Evolutionary conservation across 2,329 filamentous ascomycete species (phyloP).

Genomic region (Septoria linicola): DNA sequence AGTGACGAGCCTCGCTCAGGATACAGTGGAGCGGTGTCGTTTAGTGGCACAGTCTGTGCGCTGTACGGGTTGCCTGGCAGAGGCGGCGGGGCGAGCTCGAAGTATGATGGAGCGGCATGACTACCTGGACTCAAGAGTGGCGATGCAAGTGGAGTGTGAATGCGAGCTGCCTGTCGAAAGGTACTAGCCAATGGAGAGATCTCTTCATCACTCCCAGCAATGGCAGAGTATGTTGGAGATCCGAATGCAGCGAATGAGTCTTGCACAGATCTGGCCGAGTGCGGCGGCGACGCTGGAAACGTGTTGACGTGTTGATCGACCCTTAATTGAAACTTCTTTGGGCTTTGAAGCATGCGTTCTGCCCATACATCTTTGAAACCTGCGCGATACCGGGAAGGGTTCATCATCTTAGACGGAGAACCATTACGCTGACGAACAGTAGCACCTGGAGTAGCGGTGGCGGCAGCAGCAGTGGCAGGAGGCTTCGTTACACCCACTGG

Average conservation of each 20-base stretch:
- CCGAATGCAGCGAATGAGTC: slow-evolving; percentile 39
- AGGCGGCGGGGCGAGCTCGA: slow-evolving; percentile 24
- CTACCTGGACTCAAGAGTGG: slow-evolving; percentile 29
- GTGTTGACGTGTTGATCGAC: slow-evolving; percentile 43
- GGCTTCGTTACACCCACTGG: slow-evolving; percentile 35
- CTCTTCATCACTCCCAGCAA: slow-evolving; percentile 31
- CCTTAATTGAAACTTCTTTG: slow-evolving; percentile 52
- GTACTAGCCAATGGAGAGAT: slow-evolving; percentile 35
- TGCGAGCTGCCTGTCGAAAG: slow-evolving; percentile 34
- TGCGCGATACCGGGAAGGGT: slow-evolving; percentile 48
- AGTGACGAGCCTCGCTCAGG: slow-evolving; percentile 30
- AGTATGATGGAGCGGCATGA: slow-evolving; percentile 26
- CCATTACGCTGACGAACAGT: slow-evolving; percentile 35
- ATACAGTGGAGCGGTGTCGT: slow-evolving; percentile 34
- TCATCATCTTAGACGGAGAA: slow-evolving; percentile 54
- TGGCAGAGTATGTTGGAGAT: slow-evolving; percentile 25
- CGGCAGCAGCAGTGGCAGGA: slow-evolving; percentile 27
- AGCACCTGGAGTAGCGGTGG: slow-evolving; percentile 24
- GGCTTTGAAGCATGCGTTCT: slow-evolving; percentile 48
- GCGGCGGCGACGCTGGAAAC: slow-evolving; percentile 47
- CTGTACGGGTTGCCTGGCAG: slow-evolving; percentile 25
- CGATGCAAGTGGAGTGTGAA: slow-evolving; percentile 34
- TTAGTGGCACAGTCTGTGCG: slow-evolving; percentile 30
- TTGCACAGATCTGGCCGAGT: slow-evolving; percentile 45
- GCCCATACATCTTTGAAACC: slow-evolving; percentile 53